Evolutionary conservation across 2,329 filamentous ascomycete genomes (phyloP).

Genomic region (Chalaropsis ovoidea): DNA sequence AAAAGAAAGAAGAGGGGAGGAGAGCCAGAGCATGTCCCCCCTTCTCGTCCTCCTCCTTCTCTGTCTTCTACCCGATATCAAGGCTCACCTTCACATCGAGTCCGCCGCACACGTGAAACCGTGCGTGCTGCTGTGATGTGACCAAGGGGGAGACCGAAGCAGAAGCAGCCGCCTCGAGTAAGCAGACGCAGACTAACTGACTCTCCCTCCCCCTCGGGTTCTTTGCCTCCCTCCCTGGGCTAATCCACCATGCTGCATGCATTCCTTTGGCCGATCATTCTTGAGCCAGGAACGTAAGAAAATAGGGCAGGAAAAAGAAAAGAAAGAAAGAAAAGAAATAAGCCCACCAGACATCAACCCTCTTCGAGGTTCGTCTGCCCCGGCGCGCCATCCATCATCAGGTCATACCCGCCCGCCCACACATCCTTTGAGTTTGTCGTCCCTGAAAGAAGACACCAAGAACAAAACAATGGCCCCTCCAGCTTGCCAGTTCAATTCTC

Average conservation of each 20-base stretch:
- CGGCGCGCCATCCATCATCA: too few species aligned
- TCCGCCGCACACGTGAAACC: not conserved
- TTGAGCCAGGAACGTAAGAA: slow-evolving; percentile 6
- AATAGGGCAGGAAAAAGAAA: not conserved
- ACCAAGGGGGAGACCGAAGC: not conserved
- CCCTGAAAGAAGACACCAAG: slow-evolving; percentile 5
- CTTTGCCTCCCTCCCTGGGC: not conserved
- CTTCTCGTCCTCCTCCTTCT: too few species aligned
- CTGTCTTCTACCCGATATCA: too few species aligned
- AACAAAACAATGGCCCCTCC: not conserved
- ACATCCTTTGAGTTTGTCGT: too few species aligned
- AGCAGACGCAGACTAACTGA: too few species aligned
- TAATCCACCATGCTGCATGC: not conserved
- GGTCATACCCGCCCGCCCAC: too few species aligned
- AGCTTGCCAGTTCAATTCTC: not conserved
- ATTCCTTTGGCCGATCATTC: slow-evolving; percentile 11
- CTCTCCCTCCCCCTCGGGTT: not conserved
- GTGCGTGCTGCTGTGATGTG: not conserved
- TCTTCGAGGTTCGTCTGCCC: too few species aligned
- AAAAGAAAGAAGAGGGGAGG: not conserved
- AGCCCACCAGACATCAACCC: not conserved
- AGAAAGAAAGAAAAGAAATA: not conserved
- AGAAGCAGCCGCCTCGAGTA: not conserved
- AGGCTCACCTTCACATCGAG: too few species aligned
- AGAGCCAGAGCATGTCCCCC: not conserved